These are phyloP conservation scores for Fusarium protoensiforme DNA, from an alignment of 2,329 filamentous ascomycete species.

Conservation along the genomic window DNA sequence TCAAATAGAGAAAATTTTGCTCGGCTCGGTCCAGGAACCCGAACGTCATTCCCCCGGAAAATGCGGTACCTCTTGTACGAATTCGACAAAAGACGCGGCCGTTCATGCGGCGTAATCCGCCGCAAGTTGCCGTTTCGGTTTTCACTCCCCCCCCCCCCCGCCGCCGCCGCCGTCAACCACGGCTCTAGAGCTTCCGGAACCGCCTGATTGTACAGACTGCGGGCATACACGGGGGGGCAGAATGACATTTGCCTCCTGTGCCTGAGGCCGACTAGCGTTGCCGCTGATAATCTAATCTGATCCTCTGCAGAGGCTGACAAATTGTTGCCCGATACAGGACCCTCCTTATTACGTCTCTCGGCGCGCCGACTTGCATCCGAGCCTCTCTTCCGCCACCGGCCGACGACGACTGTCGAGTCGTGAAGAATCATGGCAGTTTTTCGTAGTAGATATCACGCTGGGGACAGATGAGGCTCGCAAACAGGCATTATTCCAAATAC, in stretches of 20 bases:
- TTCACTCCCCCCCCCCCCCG: too few species aligned
- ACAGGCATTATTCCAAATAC: constrained; percentile 27
- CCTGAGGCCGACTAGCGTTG: background rate
- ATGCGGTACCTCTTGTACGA: background rate
- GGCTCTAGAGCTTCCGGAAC: constrained; percentile 9
- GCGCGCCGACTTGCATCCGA: constrained; percentile 36
- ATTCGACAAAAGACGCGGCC: background rate
- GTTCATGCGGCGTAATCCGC: background rate
- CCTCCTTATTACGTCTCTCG: constrained; percentile 17
- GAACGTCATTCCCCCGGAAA: background rate
- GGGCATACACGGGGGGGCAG: background rate
- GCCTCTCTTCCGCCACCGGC: constrained; percentile 6
- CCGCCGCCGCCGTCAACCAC: background rate
- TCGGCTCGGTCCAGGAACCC: constrained; percentile 2
- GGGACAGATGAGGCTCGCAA: background rate
- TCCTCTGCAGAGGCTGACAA: constrained; percentile 35
- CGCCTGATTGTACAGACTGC: constrained; percentile 4
- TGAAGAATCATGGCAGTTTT: background rate
- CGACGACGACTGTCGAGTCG: background rate
- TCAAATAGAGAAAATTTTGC: background rate
- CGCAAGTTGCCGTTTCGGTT: constrained; percentile 3
- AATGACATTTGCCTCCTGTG: background rate
- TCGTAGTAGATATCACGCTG: background rate
- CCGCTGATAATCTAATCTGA: constrained; percentile 38
- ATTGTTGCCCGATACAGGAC: constrained; percentile 19